Evolutionary conservation across 164 flowering plant species (phyloP), one percentile per base, ranked within the genome.

Genomic region (Euptelea pleiosperma): DNA sequence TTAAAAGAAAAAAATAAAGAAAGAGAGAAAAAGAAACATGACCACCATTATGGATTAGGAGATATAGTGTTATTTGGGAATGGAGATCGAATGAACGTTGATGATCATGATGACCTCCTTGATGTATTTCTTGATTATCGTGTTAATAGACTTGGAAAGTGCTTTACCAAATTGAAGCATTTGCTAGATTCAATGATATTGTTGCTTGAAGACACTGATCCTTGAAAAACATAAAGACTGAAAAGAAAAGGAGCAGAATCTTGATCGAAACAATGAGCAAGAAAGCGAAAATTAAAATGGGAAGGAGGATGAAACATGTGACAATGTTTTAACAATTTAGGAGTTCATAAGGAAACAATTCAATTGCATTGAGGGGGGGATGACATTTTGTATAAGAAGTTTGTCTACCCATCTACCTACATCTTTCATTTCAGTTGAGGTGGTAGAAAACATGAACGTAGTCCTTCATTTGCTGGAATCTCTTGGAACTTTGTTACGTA

Each of bases 401-500:
- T 51, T 33, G 10, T 60, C 18, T 22, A 73, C 68, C 1, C 74
- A 70, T 34, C 0, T 69, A 22, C n/a, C n/a, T n/a, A n/a, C n/a
- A n/a, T n/a, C n/a, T n/a, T n/a, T n/a, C n/a, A n/a, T n/a, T n/a
- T n/a, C 47, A 71, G 14, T 60, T 52, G 8, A 46, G 4, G 49
- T 48, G 39, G 50, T 33, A 16, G 40, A 40, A 26, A 24, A 11
- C 41, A 56, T 64, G 49, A 11, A n/a, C 1, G 3, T 1, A 1
- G 43, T 50, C 39, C 0, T 63, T 9, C n/a, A 31, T 36, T 31
- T 68, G 25, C 61, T 77, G 29, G 45, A 60, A 10, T 58, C 67
- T 21, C 55, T 74, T 36, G 56, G 52, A 30, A 37, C 12, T 37
- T 8, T 60, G 34, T 43, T 74, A 55, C 58, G 31, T 28, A 52